Percentiles rank a stretch among this genome's conserved stretches.
Conservation (phyloP, 306 rosid species). For the Fagus crenata region DNA sequence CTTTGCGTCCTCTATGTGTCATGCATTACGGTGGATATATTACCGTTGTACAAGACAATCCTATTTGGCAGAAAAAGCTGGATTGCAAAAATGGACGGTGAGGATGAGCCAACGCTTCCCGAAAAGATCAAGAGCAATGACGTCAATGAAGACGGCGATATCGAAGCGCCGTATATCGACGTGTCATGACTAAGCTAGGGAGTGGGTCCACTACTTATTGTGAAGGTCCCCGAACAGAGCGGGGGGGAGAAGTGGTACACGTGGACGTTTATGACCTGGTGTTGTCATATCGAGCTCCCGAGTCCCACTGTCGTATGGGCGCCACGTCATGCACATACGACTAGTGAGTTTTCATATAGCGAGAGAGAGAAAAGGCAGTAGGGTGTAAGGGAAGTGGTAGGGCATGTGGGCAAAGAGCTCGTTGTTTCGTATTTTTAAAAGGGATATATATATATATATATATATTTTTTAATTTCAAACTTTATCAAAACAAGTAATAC, state of each 20-base stretch:
- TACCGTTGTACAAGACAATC: too few relatives aligned
- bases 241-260: conserved; percentile 39
- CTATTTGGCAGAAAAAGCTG: too few relatives aligned
- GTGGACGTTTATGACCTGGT: conserved; percentile 31
- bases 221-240: conserved; percentile 38
- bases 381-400: too few relatives aligned
- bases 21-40: too few relatives aligned
- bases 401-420: too few relatives aligned
- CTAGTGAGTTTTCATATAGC: too few relatives aligned
- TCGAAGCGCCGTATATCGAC: conserved; percentile 27
- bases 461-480: too few relatives aligned
- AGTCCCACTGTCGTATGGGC: conserved; percentile 23
- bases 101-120: conserved; percentile 11
- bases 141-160: conserved; percentile 27
- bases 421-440: too few relatives aligned
- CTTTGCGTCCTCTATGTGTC: too few relatives aligned
- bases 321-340: conserved; percentile 34
- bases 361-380: too few relatives aligned
- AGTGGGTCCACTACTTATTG: conserved; percentile 25
- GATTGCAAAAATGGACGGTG: conserved; percentile 20
- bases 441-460: too few relatives aligned
- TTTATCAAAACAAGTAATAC: too few relatives aligned
- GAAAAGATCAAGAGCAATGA: conserved; percentile 25
- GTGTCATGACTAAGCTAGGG: conserved; percentile 14
- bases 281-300: not conserved